Conservation (phyloP, 2,329 filamentous ascomycete species). For the Nemania sp. region DNA sequence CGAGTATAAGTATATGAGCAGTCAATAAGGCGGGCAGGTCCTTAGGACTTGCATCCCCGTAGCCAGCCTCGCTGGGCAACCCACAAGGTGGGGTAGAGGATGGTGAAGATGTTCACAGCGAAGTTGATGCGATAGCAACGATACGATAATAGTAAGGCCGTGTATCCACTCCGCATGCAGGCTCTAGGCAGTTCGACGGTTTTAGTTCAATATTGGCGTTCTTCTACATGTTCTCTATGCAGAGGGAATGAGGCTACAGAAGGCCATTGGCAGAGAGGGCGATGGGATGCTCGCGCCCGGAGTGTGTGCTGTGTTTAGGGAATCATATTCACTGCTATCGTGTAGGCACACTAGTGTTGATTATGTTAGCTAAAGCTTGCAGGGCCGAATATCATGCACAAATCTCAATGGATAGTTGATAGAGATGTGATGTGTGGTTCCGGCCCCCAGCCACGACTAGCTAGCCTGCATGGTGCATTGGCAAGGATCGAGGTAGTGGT, state of each 20-base stretch:
- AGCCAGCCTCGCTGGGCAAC: constrained; percentile 18
- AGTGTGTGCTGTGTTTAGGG: not conserved
- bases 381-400: not conserved
- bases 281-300: not conserved
- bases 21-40: not conserved
- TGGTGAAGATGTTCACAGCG: not conserved
- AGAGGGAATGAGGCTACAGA: constrained; percentile 18
- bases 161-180: constrained; percentile 10
- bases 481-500: constrained; percentile 5
- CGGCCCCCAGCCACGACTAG: constrained; percentile 12
- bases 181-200: constrained; percentile 6
- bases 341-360: not conserved
- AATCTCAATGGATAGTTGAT: not conserved
- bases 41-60: not conserved
- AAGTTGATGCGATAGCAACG: not conserved
- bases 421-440: not conserved
- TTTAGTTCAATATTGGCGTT: not conserved
- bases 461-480: constrained; percentile 6
- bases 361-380: not conserved
- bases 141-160: not conserved
- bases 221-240: not conserved
- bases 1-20: constrained; percentile 1
- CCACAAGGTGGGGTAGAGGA: not conserved
- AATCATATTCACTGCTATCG: not conserved
- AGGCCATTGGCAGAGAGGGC: not conserved